Conservation (phyloP, 371 early-diverging fungal genomes). For the Paraphysoderma sedebokerense region DNA sequence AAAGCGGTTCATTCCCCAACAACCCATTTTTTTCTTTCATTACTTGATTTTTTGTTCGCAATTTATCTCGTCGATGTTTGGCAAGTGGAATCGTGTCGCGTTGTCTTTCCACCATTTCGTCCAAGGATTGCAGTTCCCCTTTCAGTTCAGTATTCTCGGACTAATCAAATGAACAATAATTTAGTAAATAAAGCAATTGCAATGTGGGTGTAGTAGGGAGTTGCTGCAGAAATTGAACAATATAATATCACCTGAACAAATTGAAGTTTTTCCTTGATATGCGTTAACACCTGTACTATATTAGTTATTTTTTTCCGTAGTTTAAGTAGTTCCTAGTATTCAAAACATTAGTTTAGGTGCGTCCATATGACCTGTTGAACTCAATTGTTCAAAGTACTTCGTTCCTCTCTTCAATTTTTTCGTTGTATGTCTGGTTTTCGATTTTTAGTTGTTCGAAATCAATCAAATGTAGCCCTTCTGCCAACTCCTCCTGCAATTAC, state of each 20-base stretch:
- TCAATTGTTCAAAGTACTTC: too few relatives aligned
- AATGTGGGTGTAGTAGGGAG: neutral
- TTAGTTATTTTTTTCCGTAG: conserved; percentile 32
- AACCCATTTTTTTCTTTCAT: conserved; percentile 24
- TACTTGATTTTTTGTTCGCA: conserved; percentile 11
- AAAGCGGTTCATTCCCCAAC: conserved; percentile 20
- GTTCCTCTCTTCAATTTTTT: conserved; percentile 36
- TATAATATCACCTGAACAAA: conserved; percentile 22
- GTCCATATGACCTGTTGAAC: conserved; percentile 1
- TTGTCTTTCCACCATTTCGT: conserved; percentile 14
- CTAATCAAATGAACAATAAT: neutral
- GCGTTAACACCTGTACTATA: conserved; percentile 31
- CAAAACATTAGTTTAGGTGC: neutral
- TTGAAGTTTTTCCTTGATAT: conserved; percentile 34
- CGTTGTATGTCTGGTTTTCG: conserved; percentile 34
- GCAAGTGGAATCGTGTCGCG: conserved; percentile 20
- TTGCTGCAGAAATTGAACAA: neutral
- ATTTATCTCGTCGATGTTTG: conserved; percentile 17
- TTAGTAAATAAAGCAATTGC: neutral
- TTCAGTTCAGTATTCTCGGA: conserved; percentile 13
- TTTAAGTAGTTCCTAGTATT: conserved; percentile 21
- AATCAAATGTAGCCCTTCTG: conserved; percentile 34
- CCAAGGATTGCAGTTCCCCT: conserved; percentile 11
- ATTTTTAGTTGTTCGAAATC: conserved; percentile 41
- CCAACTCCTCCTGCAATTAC: conserved; percentile 33